phyloP scores from a whole-genome alignment of 495 filamentous ascomycete species.

The Gamarada debralockiae region DNA sequence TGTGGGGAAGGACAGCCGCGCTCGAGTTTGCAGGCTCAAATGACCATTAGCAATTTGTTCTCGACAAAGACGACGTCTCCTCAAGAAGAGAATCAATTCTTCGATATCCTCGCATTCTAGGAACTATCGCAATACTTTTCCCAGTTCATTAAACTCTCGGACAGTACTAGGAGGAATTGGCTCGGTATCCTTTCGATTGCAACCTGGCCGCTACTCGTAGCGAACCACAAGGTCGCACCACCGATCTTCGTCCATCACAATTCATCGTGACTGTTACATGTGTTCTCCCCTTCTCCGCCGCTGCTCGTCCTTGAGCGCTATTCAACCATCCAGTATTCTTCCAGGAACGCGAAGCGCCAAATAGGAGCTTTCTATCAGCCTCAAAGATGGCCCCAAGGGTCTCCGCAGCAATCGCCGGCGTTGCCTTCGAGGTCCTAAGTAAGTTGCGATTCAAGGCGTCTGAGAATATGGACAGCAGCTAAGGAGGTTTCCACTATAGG shows the following conservation, averaged over 20 bases:
- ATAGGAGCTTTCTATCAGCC: neutral
- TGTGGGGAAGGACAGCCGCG: too few relatives aligned
- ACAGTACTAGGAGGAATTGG: neutral
- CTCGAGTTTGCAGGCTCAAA: too few relatives aligned
- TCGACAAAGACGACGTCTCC: too few relatives aligned
- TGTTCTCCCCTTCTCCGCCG: slow-evolving; percentile 15
- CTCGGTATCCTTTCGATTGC: neutral
- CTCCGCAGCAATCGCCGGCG: slow-evolving; percentile 12
- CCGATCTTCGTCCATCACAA: neutral
- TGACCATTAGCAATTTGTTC: too few relatives aligned
- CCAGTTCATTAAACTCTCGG: neutral
- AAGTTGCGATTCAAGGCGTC: slow-evolving; percentile 2
- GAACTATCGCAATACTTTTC: neutral
- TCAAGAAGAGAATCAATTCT: too few relatives aligned
- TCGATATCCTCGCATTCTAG: too few relatives aligned
- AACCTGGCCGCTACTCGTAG: slow-evolving; percentile 1
- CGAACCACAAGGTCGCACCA: neutral
- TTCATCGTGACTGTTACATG: slow-evolving; percentile 22
- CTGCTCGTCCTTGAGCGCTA: slow-evolving; percentile 26
- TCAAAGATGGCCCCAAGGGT: slow-evolving; percentile 3
- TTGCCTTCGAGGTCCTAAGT: slow-evolving; percentile 23
- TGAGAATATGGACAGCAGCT: neutral
- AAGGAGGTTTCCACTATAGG: slow-evolving; percentile 27
- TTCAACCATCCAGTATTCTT: neutral
- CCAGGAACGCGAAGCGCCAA: neutral